Conservation (phyloP, 208 protist species). For the Wallacemonas sp. region DNA sequence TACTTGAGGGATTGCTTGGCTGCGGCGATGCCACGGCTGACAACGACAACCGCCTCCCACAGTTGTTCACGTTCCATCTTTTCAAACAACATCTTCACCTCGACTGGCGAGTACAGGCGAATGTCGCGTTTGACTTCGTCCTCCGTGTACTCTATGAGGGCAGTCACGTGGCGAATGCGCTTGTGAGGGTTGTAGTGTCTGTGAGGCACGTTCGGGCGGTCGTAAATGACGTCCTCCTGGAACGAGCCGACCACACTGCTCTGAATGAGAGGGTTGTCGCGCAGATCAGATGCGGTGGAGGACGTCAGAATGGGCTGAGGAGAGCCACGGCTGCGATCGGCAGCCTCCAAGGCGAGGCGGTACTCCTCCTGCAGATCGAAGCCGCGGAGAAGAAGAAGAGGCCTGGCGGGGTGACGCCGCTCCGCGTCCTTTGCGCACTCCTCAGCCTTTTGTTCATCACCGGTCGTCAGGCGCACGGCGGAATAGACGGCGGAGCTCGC, state of each 20-base stretch:
- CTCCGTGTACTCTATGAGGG: slow-evolving; percentile 33
- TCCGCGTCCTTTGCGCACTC: slow-evolving; percentile 20
- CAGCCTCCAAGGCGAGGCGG: slow-evolving; percentile 12
- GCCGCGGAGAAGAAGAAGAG: slow-evolving; percentile 19
- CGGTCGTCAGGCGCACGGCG: slow-evolving; percentile 26
- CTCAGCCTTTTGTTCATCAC: slow-evolving; percentile 34
- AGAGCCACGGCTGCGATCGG: slow-evolving; percentile 2
- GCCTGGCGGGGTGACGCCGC: slow-evolving; percentile 9
- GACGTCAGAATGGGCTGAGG: not conserved
- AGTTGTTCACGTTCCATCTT: slow-evolving; percentile 53
- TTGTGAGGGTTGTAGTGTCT: slow-evolving; percentile 55
- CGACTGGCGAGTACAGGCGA: slow-evolving; percentile 32
- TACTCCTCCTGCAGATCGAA: slow-evolving; percentile 46
- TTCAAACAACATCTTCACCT: slow-evolving; percentile 55
- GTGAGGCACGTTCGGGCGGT: slow-evolving; percentile 61
- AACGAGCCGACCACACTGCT: slow-evolving; percentile 38
- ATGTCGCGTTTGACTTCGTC: slow-evolving; percentile 36
- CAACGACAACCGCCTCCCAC: slow-evolving; percentile 60
- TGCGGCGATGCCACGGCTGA: slow-evolving; percentile 51
- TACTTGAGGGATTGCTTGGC: slow-evolving; percentile 37
- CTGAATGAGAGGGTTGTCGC: slow-evolving; percentile 9
- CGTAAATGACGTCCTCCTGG: slow-evolving; percentile 19
- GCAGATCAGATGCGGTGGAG: not conserved
- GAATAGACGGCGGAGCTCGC: slow-evolving; percentile 35
- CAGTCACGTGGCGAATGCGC: slow-evolving; percentile 34